A percentile compares a stretch with the other conserved stretches of the same genome.
Conservation (phyloP, 176 grass and related monocot species). For the Carex scoparia region DNA sequence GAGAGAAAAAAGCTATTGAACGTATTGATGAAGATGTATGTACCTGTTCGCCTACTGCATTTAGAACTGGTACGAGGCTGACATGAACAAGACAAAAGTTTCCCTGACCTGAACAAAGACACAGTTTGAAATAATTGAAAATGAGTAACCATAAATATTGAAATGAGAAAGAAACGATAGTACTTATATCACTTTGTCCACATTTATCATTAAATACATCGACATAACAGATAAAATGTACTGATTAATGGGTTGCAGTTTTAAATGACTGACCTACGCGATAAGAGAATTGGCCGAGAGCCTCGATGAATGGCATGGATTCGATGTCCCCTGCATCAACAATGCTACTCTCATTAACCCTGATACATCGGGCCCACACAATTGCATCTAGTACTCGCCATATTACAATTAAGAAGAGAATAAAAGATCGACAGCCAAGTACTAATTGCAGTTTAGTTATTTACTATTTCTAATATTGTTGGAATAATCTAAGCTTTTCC, state of each 20-base stretch:
- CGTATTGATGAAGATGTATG: constrained; percentile 9
- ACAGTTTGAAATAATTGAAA: constrained; percentile 15
- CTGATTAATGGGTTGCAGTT: not conserved
- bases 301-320: constrained; percentile 98
- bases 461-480: constrained; percentile 1
- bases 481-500: not conserved
- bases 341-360: constrained; percentile 51
- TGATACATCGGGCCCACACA: constrained; percentile 52
- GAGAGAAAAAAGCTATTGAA: not conserved
- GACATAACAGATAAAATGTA: not conserved
- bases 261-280: constrained; percentile 60
- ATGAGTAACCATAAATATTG: constrained; percentile 11
- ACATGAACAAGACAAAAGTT: constrained; percentile 97
- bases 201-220: not conserved
- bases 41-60: constrained; percentile 97
- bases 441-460: not conserved
- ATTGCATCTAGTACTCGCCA: constrained; percentile 33
- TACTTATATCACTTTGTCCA: not conserved
- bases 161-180: constrained; percentile 5
- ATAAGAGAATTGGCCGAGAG: constrained; percentile 92
- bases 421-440: not conserved
- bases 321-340: constrained; percentile 97
- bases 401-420: constrained; percentile 31
- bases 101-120: constrained; percentile 50
- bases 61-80: constrained; percentile 93